phyloP scores from a whole-genome alignment of 1,139 yeast species.

The Sugiyamaella pinicola region DNA sequence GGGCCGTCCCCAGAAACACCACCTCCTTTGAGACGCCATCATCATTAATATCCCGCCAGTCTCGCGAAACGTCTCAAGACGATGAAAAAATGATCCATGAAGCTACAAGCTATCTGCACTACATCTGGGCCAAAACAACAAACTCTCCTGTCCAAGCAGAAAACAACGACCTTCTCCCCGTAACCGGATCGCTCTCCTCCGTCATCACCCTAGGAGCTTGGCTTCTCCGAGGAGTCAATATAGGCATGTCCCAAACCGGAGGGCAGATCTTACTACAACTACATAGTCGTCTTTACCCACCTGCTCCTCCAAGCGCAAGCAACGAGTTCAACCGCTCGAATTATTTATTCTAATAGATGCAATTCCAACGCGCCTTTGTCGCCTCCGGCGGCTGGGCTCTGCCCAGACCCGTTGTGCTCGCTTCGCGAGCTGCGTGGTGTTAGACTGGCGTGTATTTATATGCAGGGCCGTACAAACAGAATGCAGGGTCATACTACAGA shows the following conservation, averaged over 20 bases:
- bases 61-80: background rate
- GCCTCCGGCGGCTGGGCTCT: conserved; percentile 1
- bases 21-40: background rate
- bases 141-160: conserved; percentile 12
- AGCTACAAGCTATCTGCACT: conserved; percentile 31
- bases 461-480: too few relatives aligned
- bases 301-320: background rate
- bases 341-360: conserved; percentile 20
- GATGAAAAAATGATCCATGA: conserved; percentile 26
- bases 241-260: conserved; percentile 29
- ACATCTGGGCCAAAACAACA: conserved; percentile 25
- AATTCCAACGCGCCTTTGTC: background rate
- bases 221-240: conserved; percentile 27
- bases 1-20: background rate
- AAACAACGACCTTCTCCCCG: conserved; percentile 6
- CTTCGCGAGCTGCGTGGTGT: too few relatives aligned
- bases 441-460: too few relatives aligned
- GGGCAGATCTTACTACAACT: conserved; percentile 28
- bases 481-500: too few relatives aligned
- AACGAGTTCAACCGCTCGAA: background rate
- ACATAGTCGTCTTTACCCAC: conserved; percentile 24
- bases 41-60: background rate
- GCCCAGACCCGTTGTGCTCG: conserved; percentile 5
- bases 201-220: conserved; percentile 29
- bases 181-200: conserved; percentile 12